Conservation (phyloP, 176 grass and related monocot species). For the Echinochloa phyllopogon region DNA sequence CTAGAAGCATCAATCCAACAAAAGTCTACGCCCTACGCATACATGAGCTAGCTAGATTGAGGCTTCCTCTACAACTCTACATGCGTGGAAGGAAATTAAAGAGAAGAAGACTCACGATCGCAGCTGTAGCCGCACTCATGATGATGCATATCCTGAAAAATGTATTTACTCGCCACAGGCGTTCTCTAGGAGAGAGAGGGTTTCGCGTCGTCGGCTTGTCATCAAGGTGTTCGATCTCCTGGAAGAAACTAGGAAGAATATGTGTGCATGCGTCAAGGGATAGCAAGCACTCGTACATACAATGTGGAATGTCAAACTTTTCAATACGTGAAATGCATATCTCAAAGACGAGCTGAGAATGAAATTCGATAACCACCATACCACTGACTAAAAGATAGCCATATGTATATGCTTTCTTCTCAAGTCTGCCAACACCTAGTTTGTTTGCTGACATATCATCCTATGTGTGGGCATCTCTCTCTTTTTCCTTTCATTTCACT, state of each 20-base stretch:
- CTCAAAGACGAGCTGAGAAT: too few relatives aligned
- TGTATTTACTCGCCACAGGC: conserved; percentile 27
- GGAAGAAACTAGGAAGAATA: not conserved
- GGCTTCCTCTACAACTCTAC: conserved; percentile 41
- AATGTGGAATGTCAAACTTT: not conserved
- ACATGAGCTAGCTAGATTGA: conserved; percentile 34
- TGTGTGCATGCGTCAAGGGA: not conserved
- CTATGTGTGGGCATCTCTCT: not conserved
- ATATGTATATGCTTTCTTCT: too few relatives aligned
- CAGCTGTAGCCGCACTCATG: not conserved
- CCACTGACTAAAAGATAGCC: too few relatives aligned
- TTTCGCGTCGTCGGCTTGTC: too few relatives aligned
- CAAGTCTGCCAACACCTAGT: too few relatives aligned
- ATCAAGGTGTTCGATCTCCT: too few relatives aligned
- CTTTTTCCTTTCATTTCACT: not conserved
- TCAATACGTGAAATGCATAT: too few relatives aligned
- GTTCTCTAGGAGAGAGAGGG: not conserved
- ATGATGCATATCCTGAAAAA: conserved; percentile 40
- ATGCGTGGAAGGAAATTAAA: not conserved
- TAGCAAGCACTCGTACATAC: not conserved
- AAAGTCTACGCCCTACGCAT: conserved; percentile 42
- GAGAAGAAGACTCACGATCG: conserved; percentile 7
- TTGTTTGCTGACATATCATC: too few relatives aligned
- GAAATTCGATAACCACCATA: too few relatives aligned
- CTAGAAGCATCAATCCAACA: conserved; percentile 11